Conservation (phyloP, 2,329 filamentous ascomycete species). For the Penicillium concentricum region DNA sequence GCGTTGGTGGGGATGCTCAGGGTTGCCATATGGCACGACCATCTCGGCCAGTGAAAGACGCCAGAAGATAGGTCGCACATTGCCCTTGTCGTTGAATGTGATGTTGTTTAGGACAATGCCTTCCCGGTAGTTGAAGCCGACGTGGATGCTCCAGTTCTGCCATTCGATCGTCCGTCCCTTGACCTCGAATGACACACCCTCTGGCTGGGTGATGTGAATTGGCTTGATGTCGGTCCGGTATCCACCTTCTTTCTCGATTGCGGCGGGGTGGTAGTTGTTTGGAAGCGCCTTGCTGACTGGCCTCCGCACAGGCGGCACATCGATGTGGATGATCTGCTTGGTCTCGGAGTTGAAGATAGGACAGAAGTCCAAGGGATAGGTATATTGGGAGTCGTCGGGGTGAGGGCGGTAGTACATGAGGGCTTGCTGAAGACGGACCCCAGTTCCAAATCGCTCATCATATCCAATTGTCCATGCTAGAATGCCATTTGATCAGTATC, state of each 20-base stretch:
- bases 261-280: constrained; percentile 76
- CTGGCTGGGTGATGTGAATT: constrained; percentile 81
- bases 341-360: constrained; percentile 85
- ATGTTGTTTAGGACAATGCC: constrained; percentile 89
- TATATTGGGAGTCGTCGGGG: constrained; percentile 83
- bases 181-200: constrained; percentile 82
- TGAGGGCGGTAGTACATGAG: constrained; percentile 93
- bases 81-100: constrained; percentile 81
- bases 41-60: constrained; percentile 87
- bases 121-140: constrained; percentile 94
- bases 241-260: constrained; percentile 70
- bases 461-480: constrained; percentile 89
- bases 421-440: constrained; percentile 80
- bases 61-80: constrained; percentile 77
- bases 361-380: constrained; percentile 89
- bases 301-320: constrained; percentile 73
- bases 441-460: constrained; percentile 81
- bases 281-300: constrained; percentile 70
- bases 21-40: constrained; percentile 73
- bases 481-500: constrained; percentile 5
- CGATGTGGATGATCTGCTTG: constrained; percentile 75
- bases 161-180: constrained; percentile 73
- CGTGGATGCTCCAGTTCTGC: constrained; percentile 92
- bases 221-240: constrained; percentile 80
- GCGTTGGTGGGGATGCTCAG: constrained; percentile 50